Conservation (phyloP, 768 basidiomycete species). For the Crucibulum laeve region DNA sequence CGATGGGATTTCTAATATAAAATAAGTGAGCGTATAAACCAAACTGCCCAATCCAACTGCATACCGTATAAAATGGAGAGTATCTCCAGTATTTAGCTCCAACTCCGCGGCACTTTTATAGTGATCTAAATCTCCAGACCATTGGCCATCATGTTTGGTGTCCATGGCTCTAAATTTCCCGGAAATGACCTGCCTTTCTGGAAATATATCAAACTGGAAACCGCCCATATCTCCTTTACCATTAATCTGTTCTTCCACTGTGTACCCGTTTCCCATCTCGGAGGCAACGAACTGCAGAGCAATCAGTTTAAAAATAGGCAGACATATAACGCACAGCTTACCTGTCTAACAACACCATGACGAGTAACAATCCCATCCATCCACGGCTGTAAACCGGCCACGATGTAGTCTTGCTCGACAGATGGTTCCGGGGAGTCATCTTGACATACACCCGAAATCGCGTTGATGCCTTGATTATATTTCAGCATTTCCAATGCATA, state of each 20-base stretch:
- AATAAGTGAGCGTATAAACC: too few species aligned
- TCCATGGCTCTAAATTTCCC: not conserved
- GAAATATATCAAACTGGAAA: slow-evolving; percentile 14
- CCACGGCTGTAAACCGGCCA: slow-evolving; percentile 12
- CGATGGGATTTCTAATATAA: not conserved
- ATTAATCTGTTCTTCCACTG: slow-evolving; percentile 14
- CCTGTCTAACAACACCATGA: slow-evolving; percentile 11
- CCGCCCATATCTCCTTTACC: slow-evolving; percentile 9
- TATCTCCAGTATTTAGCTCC: not conserved
- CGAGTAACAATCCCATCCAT: slow-evolving; percentile 11
- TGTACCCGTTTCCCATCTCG: slow-evolving; percentile 8
- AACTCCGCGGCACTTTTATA: not conserved
- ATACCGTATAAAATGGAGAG: not conserved
- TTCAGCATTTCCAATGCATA: not conserved
- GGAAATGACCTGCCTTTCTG: slow-evolving; percentile 2
- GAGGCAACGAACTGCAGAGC: slow-evolving; percentile 10
- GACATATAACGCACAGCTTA: not conserved
- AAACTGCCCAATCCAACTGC: not conserved
- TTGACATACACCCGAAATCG: slow-evolving; percentile 5
- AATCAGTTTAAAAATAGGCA: not conserved
- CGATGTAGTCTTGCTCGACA: slow-evolving; percentile 11
- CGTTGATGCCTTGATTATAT: slow-evolving; percentile 7
- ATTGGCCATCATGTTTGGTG: too few species aligned
- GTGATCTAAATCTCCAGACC: not conserved
- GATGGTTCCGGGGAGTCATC: not conserved